Base-by-base conservation (phyloP, 148 eudicot species). In the Cornus florida region DNA sequence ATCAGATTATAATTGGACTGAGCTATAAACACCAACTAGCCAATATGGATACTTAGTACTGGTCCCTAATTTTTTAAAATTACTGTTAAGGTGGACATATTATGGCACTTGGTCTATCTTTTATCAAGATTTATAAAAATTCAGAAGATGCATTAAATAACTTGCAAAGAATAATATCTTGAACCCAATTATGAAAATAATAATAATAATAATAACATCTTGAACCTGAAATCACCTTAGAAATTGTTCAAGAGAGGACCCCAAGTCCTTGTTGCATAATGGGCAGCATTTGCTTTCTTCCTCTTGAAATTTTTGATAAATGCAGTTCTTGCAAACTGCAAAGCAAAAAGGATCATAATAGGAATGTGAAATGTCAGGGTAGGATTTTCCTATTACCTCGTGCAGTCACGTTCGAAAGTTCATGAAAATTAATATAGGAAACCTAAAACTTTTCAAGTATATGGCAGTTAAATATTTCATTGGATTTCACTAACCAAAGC, bases 151-250 rank as follows among this genome's bases (percentile, higher is more conserved):
- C 23, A n/a, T 20, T 20, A 7, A 62, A 62, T 20, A 17, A 3
- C 8, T 17, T 17, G 20, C 66, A 62, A 62, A 62, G 66, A 62
- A n/a, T 62, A n/a, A 62, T 62, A 62, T 17, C 9, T 62, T 62
- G 66, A 62, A 62, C 23, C 66, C n/a, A n/a, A n/a, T n/a, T n/a
- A n/a, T n/a, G n/a, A n/a, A n/a, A n/a, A n/a, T n/a, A n/a, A n/a
- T n/a, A n/a, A n/a, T n/a, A n/a, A n/a, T n/a, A n/a, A n/a, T n/a
- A 62, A n/a, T 62, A n/a, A 62, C 20, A 62, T 17, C 9, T 62
- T 62, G 66, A 62, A 62, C 23, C 66, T 62, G 66, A 19, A 62
- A 62, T 62, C 23, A 62, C 66, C 66, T 62, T 62, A 62, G 66
- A 62, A 17, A 62, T 62, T 62, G 66, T 62, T 62, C 24, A 4